These are phyloP conservation scores for Cadophora malorum DNA, from an alignment of 2,329 filamentous ascomycete genomes.

Conservation along the genomic window DNA sequence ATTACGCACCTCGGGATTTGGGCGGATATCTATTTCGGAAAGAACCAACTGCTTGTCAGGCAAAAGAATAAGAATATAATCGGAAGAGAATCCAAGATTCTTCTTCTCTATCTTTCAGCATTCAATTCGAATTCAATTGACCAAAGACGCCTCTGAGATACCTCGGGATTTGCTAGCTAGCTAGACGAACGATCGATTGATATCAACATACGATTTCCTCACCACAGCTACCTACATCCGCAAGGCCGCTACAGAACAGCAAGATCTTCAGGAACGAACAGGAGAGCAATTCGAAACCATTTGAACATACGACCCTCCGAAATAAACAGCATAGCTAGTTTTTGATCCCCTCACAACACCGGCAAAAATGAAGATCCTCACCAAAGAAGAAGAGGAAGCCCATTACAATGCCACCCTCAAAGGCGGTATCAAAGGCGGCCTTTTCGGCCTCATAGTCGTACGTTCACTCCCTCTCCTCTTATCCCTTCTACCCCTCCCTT, in stretches of 20 bases:
- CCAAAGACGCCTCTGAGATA: background rate
- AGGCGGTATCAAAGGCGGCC: constrained; percentile 78
- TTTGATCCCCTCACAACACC: background rate
- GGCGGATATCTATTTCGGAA: background rate
- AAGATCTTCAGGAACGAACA: background rate
- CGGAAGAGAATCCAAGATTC: background rate
- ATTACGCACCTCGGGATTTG: constrained; percentile 26
- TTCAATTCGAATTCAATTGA: background rate
- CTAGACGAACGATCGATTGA: background rate
- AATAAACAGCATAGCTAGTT: background rate
- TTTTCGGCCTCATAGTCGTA: constrained; percentile 71
- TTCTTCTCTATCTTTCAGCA: background rate
- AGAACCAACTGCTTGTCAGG: background rate
- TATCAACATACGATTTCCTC: constrained; percentile 10
- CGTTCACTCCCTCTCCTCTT: constrained; percentile 49
- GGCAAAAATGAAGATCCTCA: constrained; percentile 85
- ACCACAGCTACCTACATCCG: background rate
- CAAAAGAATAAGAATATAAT: constrained; percentile 5
- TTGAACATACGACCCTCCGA: background rate
- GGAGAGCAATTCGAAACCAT: background rate
- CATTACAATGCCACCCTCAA: constrained; percentile 84
- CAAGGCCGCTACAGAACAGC: background rate
- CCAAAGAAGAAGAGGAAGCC: constrained; percentile 86
- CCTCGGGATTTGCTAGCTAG: constrained; percentile 15
- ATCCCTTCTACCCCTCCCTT: background rate